Conservation (phyloP, 2,329 filamentous ascomycete genomes). For the Hypoxylon sp. region DNA sequence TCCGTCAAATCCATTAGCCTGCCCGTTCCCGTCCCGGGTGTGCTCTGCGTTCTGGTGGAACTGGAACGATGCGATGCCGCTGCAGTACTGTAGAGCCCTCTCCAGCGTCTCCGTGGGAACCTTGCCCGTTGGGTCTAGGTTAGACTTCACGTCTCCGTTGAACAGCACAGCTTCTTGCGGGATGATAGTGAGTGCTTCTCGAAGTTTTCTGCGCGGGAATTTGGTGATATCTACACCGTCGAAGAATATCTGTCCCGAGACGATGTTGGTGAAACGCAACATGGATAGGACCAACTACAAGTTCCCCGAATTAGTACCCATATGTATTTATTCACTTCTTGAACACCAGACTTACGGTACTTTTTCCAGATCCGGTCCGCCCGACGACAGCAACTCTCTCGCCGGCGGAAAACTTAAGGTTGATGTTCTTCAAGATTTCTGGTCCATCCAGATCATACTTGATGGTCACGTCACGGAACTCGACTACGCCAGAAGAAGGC, state of each 20-base stretch:
- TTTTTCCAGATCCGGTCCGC: constrained; percentile 85
- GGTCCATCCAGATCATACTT: constrained; percentile 60
- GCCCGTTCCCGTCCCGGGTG: constrained; percentile 38
- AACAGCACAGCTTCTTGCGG: constrained; percentile 70
- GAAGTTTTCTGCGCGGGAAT: constrained; percentile 62
- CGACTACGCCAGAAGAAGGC: constrained; percentile 61
- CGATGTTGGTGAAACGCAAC: constrained; percentile 64
- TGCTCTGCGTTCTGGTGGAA: constrained; percentile 41
- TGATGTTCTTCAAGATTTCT: constrained; percentile 63
- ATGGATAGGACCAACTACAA: constrained; percentile 63
- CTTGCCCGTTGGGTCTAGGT: constrained; percentile 73
- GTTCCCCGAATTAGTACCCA: constrained; percentile 22
- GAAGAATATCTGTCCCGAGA: constrained; percentile 65
- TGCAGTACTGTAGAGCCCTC: constrained; percentile 71
- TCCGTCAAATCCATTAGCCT: constrained; percentile 41
- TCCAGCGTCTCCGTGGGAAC: constrained; percentile 65
- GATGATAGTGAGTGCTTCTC: constrained; percentile 67
- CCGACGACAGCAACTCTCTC: constrained; percentile 84
- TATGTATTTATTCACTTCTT: not conserved
- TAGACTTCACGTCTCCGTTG: constrained; percentile 62
- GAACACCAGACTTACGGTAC: constrained; percentile 67
- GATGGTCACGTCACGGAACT: constrained; percentile 64
- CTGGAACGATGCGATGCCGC: constrained; percentile 63
- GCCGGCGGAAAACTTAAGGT: constrained; percentile 69
- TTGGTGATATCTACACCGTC: constrained; percentile 68